A percentile compares a stretch with the other conserved stretches of the same genome.
phyloP scores from a whole-genome alignment of 139 green algal species.

The Bryopsis sp. region DNA sequence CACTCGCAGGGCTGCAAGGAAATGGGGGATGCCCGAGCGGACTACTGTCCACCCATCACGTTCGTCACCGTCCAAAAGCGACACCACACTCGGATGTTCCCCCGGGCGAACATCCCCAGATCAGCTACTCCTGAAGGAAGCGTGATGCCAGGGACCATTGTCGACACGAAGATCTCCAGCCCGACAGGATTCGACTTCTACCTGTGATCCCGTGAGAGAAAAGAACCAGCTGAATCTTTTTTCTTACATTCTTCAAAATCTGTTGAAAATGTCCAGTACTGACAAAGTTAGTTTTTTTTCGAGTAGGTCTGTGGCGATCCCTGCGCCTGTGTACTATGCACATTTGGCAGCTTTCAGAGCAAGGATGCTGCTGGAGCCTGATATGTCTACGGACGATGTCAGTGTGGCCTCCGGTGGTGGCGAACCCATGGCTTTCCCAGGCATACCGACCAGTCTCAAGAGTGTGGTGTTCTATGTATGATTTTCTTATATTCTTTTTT shows the following conservation, averaged over 20 bases:
- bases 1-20: slow-evolving; percentile 39
- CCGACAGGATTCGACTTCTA: slow-evolving; percentile 76
- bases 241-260: too few relatives aligned
- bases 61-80: slow-evolving; percentile 76
- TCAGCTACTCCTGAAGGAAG: slow-evolving; percentile 38
- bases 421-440: too few relatives aligned
- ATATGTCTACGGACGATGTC: too few relatives aligned
- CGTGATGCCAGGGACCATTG: slow-evolving; percentile 51
- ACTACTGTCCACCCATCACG: slow-evolving; percentile 63
- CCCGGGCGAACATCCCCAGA: slow-evolving; percentile 6
- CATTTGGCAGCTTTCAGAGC: slow-evolving; percentile 45
- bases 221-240: too few relatives aligned
- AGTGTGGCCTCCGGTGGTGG: too few relatives aligned
- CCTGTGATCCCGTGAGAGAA: slow-evolving; percentile 74
- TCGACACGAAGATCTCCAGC: slow-evolving; percentile 53
- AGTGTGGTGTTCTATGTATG: too few relatives aligned
- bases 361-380: slow-evolving; percentile 12
- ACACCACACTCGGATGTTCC: slow-evolving; percentile 57
- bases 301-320: slow-evolving; percentile 26
- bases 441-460: too few relatives aligned
- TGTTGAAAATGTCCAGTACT: slow-evolving; percentile 6
- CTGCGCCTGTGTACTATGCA: slow-evolving; percentile 47
- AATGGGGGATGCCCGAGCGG: slow-evolving; percentile 31
- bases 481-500: too few relatives aligned
- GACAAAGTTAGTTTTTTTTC: too few relatives aligned